Evolutionary conservation across 192 early-diverging fungal species (phyloP), one percentile per base, ranked within the genome.

Genomic region (Lunasporangiospora selenospora): DNA sequence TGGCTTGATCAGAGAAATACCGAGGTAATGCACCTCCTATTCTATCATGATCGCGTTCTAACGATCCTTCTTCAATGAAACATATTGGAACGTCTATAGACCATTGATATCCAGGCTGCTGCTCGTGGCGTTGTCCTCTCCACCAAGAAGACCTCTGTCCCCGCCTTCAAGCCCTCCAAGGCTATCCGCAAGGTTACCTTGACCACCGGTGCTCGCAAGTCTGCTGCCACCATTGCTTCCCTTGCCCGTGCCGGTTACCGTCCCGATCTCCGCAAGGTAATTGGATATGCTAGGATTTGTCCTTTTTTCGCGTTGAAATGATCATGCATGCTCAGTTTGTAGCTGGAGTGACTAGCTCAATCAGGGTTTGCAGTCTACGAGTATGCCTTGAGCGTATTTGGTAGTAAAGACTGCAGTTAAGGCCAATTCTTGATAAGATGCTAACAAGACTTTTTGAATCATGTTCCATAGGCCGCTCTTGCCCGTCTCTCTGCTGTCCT

Each of bases 381-480:
- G n/a, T n/a, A n/a, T n/a, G n/a, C n/a, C n/a, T n/a, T n/a, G n/a
- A n/a, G n/a, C n/a, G n/a, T n/a, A n/a, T n/a, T n/a, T n/a, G n/a
- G n/a, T n/a, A n/a, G n/a, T n/a, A n/a, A n/a, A n/a, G n/a, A n/a
- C n/a, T n/a, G n/a, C n/a, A n/a, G n/a, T n/a, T n/a, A n/a, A n/a
- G n/a, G n/a, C n/a, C n/a, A n/a, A n/a, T n/a, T n/a, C n/a, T n/a
- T n/a, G n/a, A n/a, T n/a, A n/a, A n/a, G n/a, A n/a, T n/a, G n/a
- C n/a, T n/a, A n/a, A n/a, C n/a, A n/a, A n/a, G n/a, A n/a, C n/a
- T n/a, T n/a, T n/a, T n/a, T n/a, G n/a, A n/a, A n/a, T n/a, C n/a
- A n/a, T n/a, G n/a, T n/a, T n/a, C n/a, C n/a, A 31, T 78, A 88
- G 86, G 83, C 84, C 65, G 89, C 92, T 58, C 82, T 90, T 56